These are phyloP conservation scores for Pythium rishiriense DNA, from an alignment of 352 stramenopile species.

Conservation along the genomic window DNA sequence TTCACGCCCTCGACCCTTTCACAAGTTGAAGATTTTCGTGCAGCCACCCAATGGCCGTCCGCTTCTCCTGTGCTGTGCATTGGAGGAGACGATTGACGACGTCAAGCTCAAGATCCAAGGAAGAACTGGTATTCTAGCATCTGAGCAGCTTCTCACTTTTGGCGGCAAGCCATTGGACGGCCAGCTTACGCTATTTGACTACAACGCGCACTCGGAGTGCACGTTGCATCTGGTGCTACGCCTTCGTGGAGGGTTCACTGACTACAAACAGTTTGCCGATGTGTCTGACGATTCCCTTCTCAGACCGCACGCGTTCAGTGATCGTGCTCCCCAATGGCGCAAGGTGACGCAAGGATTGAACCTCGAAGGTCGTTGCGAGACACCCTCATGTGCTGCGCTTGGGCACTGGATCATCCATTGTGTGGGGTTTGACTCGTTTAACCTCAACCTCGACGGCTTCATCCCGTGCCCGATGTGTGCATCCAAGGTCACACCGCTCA, in stretches of 20 bases:
- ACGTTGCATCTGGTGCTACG: background rate
- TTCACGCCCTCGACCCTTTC: background rate
- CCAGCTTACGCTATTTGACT: background rate
- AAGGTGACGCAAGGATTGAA: conserved; percentile 25
- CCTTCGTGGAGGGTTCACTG: background rate
- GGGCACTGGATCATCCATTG: conserved; percentile 25
- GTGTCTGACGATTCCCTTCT: conserved; percentile 1
- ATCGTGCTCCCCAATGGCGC: conserved; percentile 21
- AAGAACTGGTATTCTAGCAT: background rate
- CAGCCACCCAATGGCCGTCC: background rate
- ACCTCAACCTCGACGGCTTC: conserved; percentile 22
- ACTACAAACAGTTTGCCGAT: background rate
- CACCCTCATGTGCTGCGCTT: conserved; percentile 19
- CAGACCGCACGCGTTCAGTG: background rate
- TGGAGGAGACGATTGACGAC: conserved; percentile 8
- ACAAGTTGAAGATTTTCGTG: background rate
- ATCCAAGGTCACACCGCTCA: conserved; percentile 17
- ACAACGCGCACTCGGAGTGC: background rate
- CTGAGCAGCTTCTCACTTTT: background rate
- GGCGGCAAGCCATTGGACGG: background rate
- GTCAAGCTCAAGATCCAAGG: conserved; percentile 7
- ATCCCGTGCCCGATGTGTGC: conserved; percentile 26
- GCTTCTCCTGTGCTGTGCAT: background rate
- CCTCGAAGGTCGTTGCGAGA: conserved; percentile 33
- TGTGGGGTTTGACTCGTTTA: conserved; percentile 23